Conservation (phyloP, 2,329 filamentous ascomycete species). For the Fusarium floridanum region DNA sequence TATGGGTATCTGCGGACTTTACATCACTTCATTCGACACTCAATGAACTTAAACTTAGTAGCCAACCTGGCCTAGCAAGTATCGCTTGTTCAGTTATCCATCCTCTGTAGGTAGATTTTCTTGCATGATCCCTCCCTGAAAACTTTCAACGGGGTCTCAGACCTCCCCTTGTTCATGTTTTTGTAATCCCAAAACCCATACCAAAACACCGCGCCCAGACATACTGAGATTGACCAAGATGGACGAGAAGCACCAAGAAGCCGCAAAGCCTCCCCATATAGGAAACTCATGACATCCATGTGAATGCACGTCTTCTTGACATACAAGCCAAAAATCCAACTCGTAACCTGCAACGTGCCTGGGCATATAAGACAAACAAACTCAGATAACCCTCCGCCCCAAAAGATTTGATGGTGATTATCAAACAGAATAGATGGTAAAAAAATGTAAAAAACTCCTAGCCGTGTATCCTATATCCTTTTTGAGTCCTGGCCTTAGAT, state of each 20-base stretch:
- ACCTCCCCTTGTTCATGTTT: constrained; percentile 31
- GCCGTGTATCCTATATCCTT: constrained; percentile 50
- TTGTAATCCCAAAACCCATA: constrained; percentile 33
- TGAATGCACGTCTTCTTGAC: not conserved
- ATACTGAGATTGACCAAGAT: not conserved
- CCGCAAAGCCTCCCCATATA: not conserved
- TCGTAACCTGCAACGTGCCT: constrained; percentile 10
- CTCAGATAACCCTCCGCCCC: constrained; percentile 27
- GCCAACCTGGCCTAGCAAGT: constrained; percentile 26
- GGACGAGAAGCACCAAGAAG: not conserved
- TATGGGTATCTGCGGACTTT: not conserved
- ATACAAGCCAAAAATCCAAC: not conserved
- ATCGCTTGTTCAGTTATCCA: constrained; percentile 23
- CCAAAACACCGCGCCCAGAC: constrained; percentile 35
- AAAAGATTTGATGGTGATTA: constrained; percentile 30
- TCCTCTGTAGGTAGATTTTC: constrained; percentile 36
- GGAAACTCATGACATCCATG: not conserved
- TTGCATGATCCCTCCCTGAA: constrained; percentile 25
- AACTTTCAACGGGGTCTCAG: constrained; percentile 19
- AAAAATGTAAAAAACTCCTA: constrained; percentile 44
- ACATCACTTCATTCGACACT: not conserved
- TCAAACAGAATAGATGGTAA: constrained; percentile 23
- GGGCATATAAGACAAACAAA: constrained; percentile 24
- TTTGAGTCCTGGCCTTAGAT: constrained; percentile 44
- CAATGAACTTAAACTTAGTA: constrained; percentile 4